A percentile compares a stretch with the other conserved stretches of the same genome.
phyloP scores from a whole-genome alignment of 805 yeast genomes.

The Wickerhamiella spandovensis region DNA sequence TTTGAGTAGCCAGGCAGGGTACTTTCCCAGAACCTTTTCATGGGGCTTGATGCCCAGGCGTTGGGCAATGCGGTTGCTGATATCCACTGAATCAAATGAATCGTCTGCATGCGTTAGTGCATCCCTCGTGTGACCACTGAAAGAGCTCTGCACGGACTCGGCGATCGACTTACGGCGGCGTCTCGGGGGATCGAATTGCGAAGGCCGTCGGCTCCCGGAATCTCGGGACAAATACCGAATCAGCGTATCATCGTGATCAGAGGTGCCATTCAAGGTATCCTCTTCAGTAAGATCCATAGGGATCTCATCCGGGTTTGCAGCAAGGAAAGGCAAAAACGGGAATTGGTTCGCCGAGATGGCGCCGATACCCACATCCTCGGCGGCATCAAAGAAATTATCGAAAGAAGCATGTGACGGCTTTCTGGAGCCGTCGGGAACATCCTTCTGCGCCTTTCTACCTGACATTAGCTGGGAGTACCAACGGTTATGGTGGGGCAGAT shows the following conservation, averaged over 20 bases:
- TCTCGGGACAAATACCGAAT: neutral
- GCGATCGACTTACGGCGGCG: neutral
- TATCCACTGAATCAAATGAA: neutral
- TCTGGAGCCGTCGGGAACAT: neutral
- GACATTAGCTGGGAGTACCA: neutral
- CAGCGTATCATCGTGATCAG: neutral
- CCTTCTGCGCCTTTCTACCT: neutral
- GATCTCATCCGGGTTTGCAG: neutral
- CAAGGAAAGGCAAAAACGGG: neutral
- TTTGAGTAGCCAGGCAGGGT: slow-evolving; percentile 64
- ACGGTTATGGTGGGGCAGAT: neutral
- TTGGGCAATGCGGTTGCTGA: neutral
- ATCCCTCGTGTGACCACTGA: neutral
- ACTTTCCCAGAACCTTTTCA: slow-evolving; percentile 25
- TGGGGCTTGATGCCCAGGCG: slow-evolving; percentile 3
- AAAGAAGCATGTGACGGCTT: neutral
- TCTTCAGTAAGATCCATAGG: neutral
- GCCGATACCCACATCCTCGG: neutral
- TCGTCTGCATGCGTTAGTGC: neutral
- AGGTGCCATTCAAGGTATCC: neutral
- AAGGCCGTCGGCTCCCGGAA: neutral
- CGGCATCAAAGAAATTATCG: neutral
- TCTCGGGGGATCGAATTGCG: neutral
- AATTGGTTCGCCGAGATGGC: neutral
- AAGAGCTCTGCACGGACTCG: neutral